Evolutionary conservation across 352 stramenopile genomes (phyloP), one percentile per base, ranked within the genome.

Genomic region (Blastocystis sp.): DNA sequence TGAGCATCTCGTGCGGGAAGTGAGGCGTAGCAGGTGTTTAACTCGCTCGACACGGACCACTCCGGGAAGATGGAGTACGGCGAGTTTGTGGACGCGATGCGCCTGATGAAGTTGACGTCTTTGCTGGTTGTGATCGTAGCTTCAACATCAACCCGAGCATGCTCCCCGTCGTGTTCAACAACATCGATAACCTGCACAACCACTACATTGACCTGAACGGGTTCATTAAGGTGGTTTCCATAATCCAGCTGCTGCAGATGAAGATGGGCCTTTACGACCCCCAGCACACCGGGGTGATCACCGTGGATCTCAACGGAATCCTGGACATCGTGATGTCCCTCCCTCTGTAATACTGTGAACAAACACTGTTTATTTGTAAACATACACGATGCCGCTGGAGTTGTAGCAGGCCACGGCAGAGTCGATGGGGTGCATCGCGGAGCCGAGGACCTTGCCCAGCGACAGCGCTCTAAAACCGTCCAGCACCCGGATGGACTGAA

Each of bases 161-260:
- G 74, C 56, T 70, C 34, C 74, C 56, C 48, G 45, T 64, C 1
- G 45, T 84, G n/a, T 84, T 84, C 52, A 62, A 69, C 34, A 66
- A 84, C 56, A 84, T 84, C 21, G 74, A 84, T 41, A 84, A 67
- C 66, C 74, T 70, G 28, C 74, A 84, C 45, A 66, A 69, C 41
- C 34, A 62, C 21, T 84, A 59, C 52, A 84, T 84, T 23, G 74
- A 84, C 34, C 28, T 84, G 2, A 84, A 84, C 48, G 74, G 74
- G 0, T 84, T 84, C 61, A 84, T 84, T 19, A 84, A 84, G 38
- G 52, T 84, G 19, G 60, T 84, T 4, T 84, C 74, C 2, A 84
- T 84, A 14, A 59, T 84, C 34, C 74, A 84, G 53, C 53, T 84
- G 56, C 10, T 84, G 5, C 45, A 84, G 38, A 67, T 84, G 74